These are phyloP conservation scores for Geotrichum fermentans DNA, from an alignment of 1,139 yeast species.

Conservation along the genomic window DNA sequence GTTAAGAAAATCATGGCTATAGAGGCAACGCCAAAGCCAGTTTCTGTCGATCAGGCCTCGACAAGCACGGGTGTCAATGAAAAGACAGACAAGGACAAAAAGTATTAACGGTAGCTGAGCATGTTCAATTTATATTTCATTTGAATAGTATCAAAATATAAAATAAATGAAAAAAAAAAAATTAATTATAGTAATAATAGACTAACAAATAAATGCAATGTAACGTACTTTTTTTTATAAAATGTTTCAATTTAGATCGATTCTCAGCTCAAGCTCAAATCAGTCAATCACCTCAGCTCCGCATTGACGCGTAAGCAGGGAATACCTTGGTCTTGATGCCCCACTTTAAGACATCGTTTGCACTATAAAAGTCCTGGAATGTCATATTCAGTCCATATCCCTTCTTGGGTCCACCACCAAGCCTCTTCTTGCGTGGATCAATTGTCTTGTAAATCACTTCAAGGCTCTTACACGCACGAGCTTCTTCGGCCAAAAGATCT, in stretches of 20 bases:
- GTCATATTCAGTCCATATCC: constrained; percentile 20
- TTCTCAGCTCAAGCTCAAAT: no score
- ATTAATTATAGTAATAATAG: background rate
- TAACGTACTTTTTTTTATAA: no score
- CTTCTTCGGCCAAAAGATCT: constrained; percentile 24
- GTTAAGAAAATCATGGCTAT: background rate
- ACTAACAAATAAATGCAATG: background rate
- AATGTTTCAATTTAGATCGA: no score
- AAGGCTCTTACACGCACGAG: constrained; percentile 29
- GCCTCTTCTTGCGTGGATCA: constrained; percentile 37
- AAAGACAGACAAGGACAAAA: no score
- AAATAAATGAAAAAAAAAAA: background rate
- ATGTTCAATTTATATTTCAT: no score
- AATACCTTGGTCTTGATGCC: constrained; percentile 27
- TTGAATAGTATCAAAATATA: no score
- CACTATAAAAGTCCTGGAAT: constrained; percentile 30
- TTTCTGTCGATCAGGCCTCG: no score
- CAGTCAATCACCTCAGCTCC: no score
- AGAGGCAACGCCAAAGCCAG: background rate
- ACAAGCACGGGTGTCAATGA: no score
- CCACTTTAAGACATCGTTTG: constrained; percentile 34
- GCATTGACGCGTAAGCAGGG: constrained; percentile 21
- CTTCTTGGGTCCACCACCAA: constrained; percentile 23
- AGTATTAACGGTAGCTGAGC: no score
- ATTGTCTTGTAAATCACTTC: constrained; percentile 33